Base-by-base conservation (phyloP, 768 basidiomycete genomes). In the Kwoniella newhampshirensis region DNA sequence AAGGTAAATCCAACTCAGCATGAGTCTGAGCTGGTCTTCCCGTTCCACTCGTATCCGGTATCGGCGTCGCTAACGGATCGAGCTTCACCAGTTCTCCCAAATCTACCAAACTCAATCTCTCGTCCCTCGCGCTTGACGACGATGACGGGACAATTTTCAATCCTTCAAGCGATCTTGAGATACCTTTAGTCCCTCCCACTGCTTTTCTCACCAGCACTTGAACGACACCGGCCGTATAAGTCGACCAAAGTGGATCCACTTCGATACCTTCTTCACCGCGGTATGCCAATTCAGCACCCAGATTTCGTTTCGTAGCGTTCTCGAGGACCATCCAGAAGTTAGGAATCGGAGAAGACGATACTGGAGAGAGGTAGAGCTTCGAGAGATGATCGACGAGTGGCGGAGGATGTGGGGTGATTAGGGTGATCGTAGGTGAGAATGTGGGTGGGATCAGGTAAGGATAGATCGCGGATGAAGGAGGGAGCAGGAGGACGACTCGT, bases 281-380 rank as follows among this genome's bases (percentile, higher is more conserved):
- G 41, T 59, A 68, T 30, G 80, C 45, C 79, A 76, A 3, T 65
- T 74, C 13, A 67, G 73, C 36, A 79, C 81, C 57, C 84, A 81
- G 15, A 82, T 73, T 27, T 79, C 32, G 89, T 77, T 52, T 76
- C 75, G 62, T 86, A 83, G 39, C 81, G 80, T 63, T 91, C 85
- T 54, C 81, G 67, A 93, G 88, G 11, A 90, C 80, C 35, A 80
- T 79, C 88, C 87, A 92, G 77, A 92, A 93, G 67, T 88, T 88
- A 28, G 68, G 47, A 21, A 80, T 77, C 13, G 87, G 84, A n/a
- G 79, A 77, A 7, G 87, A 83, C 1, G 88, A 87, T 0, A 90
- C 89, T 0, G 81, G 82, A 1, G 84, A 82, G 43, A 89, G 80
- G 71, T 89, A 91, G 7, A 84, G 83, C 25, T 79, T 80, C 1